These are phyloP conservation scores for Lactarius hatsudake DNA, from an alignment of 768 basidiomycete species.

Conservation along the genomic window DNA sequence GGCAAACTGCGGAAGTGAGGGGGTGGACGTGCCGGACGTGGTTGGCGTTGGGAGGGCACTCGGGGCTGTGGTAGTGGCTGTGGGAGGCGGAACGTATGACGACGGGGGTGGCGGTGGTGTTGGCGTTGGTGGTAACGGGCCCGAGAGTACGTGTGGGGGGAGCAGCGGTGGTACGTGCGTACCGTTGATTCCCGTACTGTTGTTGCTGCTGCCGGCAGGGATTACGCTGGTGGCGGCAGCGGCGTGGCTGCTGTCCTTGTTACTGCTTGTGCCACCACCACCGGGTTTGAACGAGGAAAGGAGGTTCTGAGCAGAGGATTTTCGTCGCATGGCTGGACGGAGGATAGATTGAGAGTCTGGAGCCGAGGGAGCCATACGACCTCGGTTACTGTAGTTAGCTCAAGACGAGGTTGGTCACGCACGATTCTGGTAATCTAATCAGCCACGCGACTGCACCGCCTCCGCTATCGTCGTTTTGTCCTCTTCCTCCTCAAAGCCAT, in stretches of 20 bases:
- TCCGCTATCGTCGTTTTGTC: neutral
- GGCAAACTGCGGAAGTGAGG: conserved; percentile 28
- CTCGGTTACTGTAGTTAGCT: too few relatives aligned
- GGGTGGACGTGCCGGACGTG: conserved; percentile 28
- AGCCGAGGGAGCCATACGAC: conserved; percentile 27
- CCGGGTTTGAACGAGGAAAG: conserved; percentile 65
- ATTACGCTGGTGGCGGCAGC: neutral
- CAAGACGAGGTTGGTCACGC: conserved; percentile 24
- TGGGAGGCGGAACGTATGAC: neutral
- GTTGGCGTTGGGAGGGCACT: conserved; percentile 25
- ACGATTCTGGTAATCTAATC: conserved; percentile 19
- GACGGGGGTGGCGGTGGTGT: neutral
- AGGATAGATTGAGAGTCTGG: conserved; percentile 29
- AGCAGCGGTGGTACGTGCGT: neutral
- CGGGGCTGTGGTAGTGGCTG: conserved; percentile 21
- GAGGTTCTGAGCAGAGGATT: conserved; percentile 83
- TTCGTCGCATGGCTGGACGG: conserved; percentile 73
- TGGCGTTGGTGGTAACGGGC: neutral
- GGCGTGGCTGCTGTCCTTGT: neutral
- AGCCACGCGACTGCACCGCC: conserved; percentile 4
- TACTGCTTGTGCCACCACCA: neutral
- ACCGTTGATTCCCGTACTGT: neutral
- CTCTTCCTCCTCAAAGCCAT: conserved; percentile 36
- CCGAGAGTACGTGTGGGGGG: neutral
- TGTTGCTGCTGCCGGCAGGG: neutral